phyloP scores from a whole-genome alignment of 2,329 filamentous ascomycete species.

The Neopestalotiopsis sp. region DNA sequence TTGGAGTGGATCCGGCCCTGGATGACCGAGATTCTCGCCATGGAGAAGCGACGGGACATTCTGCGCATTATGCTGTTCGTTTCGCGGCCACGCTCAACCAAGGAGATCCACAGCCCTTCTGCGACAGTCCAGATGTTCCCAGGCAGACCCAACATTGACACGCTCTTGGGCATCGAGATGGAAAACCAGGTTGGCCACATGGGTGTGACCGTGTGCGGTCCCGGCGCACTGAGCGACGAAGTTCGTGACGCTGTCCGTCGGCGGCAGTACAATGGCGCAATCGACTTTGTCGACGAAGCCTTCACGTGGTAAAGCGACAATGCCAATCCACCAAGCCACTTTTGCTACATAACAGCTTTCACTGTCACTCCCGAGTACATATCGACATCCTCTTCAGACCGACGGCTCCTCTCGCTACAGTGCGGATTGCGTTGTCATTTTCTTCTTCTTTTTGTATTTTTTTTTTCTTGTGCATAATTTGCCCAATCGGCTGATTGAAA shows the following conservation, averaged over 20 bases:
- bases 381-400: slow-evolving; percentile 1
- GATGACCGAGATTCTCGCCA: slow-evolving; percentile 81
- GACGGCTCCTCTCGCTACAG: neutral
- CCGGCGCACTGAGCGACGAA: slow-evolving; percentile 76
- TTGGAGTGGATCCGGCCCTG: slow-evolving; percentile 83
- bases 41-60: slow-evolving; percentile 76
- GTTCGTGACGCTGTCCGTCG: slow-evolving; percentile 71
- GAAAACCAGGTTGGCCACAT: slow-evolving; percentile 76
- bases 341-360: neutral
- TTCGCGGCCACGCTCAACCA: slow-evolving; percentile 74
- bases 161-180: slow-evolving; percentile 75
- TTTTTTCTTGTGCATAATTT: slow-evolving; percentile 14
- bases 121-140: slow-evolving; percentile 86
- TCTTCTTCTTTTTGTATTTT: neutral
- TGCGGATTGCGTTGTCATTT: slow-evolving; percentile 6
- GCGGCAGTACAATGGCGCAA: slow-evolving; percentile 67
- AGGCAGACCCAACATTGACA: slow-evolving; percentile 76
- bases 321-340: neutral
- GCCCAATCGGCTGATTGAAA: neutral
- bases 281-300: slow-evolving; percentile 82
- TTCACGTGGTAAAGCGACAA: slow-evolving; percentile 63
- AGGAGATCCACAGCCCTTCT: slow-evolving; percentile 80
- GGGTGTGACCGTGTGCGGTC: slow-evolving; percentile 77
- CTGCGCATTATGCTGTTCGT: slow-evolving; percentile 82
- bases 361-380: slow-evolving; percentile 5